Evolutionary conservation across 192 early-diverging fungal species (phyloP), one percentile per base, ranked within the genome.

Genomic region (Backusella sp.): DNA sequence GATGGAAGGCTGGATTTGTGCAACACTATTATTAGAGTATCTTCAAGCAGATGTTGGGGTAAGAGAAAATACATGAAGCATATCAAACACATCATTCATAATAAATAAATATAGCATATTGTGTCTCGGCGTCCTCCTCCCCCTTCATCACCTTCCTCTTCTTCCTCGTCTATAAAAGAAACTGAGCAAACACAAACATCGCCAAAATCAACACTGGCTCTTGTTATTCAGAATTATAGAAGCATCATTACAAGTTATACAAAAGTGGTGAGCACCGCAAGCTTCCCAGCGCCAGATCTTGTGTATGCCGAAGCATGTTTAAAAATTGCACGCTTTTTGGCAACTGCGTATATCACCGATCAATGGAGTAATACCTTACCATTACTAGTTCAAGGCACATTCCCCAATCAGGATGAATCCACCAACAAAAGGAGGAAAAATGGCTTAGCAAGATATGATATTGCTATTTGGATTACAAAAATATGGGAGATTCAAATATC

Each of bases 1-100:
- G 1, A 81, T 92, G 78, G 94, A 95, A 79, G 89, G 90, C 15
- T 83, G 90, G 21, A 84, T 88, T 35, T 89, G 88, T 75, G 90
- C 91, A 0, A 82, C 87, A 39, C 73, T 93, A 5, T 74, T 95
- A 3, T 72, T 86, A 21, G 84, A 89, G 8, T 79, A 90, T 72
- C 80, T 89, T 23, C 90, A 90, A 68, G 81, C 90, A 34, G 92
- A 92, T 46, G 70, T 88, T 69, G 85, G 86, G 72, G 92, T 93
- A 84, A 81, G 68, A 62, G 49, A 26, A 32, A 11, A 19, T 4
- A 35, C 14, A 66, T 15, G 28, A 30, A 56, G 2, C 32, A 32
- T 32, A 32, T 32, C 32, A 32, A 3, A 3, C 1, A 32, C 3
- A 32, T 32, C 32, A 32, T 32, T 32, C 2, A 32, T 32, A 32